phyloP scores from a whole-genome alignment of 345 rosid genomes.

The Bruguiera sexangula region DNA sequence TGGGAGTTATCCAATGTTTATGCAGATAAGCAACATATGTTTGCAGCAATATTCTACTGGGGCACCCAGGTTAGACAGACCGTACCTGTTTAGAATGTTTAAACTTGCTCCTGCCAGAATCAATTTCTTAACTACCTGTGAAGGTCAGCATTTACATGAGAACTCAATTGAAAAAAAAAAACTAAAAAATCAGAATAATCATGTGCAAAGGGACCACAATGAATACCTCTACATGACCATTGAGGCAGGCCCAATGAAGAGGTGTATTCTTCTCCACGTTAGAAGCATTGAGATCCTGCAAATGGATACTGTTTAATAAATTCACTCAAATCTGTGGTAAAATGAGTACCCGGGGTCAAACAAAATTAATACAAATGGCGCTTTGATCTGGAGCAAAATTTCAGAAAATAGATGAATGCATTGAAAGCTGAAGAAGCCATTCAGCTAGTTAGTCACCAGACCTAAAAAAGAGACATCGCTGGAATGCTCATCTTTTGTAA shows the following conservation, averaged over 20 bases:
- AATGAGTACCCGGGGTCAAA: neutral
- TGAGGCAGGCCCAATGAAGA: slow-evolving; percentile 89
- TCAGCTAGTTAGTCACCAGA: too few species aligned
- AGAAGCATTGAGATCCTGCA: slow-evolving; percentile 63
- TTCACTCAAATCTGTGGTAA: too few species aligned
- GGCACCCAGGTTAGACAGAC: neutral
- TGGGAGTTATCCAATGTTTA: slow-evolving; percentile 26
- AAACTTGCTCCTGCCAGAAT: slow-evolving; percentile 72
- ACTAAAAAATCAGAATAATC: neutral
- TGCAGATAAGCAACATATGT: neutral
- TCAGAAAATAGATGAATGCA: too few species aligned
- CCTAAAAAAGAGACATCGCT: too few species aligned
- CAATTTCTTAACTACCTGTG: slow-evolving; percentile 77
- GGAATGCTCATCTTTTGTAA: too few species aligned
- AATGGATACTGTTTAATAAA: slow-evolving; percentile 2
- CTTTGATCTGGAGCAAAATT: too few species aligned
- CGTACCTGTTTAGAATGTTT: slow-evolving; percentile 66
- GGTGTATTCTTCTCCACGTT: slow-evolving; percentile 84
- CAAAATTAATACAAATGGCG: neutral
- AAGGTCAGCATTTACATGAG: neutral
- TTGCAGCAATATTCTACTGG: neutral
- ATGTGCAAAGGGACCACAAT: neutral
- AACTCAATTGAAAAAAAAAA: neutral
- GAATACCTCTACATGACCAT: slow-evolving; percentile 75
- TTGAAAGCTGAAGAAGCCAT: too few species aligned